Evolutionary conservation across 2,329 filamentous ascomycete genomes (phyloP).

Genomic region (Ophiocordyceps unilateralis): DNA sequence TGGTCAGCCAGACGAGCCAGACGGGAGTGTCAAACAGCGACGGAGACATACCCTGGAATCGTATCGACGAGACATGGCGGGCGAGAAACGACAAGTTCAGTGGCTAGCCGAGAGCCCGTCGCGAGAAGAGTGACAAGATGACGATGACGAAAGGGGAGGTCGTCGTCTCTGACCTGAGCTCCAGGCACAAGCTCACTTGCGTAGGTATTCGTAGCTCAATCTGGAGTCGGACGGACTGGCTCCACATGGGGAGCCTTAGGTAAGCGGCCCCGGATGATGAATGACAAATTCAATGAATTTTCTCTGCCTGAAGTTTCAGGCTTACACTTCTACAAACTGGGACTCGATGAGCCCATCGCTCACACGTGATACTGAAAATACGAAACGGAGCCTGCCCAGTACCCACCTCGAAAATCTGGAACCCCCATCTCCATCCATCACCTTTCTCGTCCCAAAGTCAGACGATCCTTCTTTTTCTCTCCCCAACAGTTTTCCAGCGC

Average conservation of each 20-base stretch:
- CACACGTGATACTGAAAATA: not conserved
- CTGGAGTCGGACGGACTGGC: not conserved
- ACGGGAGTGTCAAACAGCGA: not conserved
- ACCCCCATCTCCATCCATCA: not conserved
- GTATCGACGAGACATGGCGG: slow-evolving; percentile 84
- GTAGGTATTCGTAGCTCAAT: not conserved
- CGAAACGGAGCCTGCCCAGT: not conserved
- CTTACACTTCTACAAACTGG: not conserved
- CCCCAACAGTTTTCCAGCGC: not conserved
- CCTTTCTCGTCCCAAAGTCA: not conserved
- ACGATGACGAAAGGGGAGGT: not conserved
- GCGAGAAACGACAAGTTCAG: slow-evolving; percentile 1
- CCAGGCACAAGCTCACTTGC: not conserved
- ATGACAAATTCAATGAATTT: not conserved
- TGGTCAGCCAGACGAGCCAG: not conserved
- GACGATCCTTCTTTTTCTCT: not conserved
- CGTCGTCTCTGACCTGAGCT: not conserved
- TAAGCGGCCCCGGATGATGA: not conserved
- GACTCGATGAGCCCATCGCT: not conserved
- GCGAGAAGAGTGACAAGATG: not conserved
- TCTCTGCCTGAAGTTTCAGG: not conserved
- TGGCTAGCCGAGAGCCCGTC: not conserved
- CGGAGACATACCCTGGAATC: slow-evolving; percentile 68
- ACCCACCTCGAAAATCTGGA: not conserved
- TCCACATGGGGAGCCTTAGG: not conserved